Percentiles rank a stretch among this genome's conserved stretches.
phyloP scores from a whole-genome alignment of 129 eudicot genomes.

The Pseudognaphalium luteoalbum region DNA sequence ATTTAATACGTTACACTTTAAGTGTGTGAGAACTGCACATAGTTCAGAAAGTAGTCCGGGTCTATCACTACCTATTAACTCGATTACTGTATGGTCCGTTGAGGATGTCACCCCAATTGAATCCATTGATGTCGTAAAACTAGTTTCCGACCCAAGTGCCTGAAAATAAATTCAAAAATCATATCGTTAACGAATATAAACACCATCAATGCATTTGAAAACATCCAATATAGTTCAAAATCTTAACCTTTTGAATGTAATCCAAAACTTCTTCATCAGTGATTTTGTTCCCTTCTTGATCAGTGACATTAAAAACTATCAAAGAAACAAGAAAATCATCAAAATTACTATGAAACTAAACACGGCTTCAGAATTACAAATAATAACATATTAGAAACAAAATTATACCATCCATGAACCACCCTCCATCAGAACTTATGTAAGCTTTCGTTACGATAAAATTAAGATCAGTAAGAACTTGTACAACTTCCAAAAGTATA shows the following conservation, averaged over 20 bases:
- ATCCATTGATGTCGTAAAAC: slow-evolving; percentile 65
- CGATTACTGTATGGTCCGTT: slow-evolving; percentile 78
- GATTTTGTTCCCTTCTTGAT: slow-evolving; percentile 93
- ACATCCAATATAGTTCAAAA: neutral
- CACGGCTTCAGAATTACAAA: neutral
- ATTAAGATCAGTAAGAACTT: slow-evolving; percentile 93
- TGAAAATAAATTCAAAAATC: slow-evolving; percentile 5
- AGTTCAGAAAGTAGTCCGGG: slow-evolving; percentile 93
- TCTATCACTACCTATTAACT: slow-evolving; percentile 85
- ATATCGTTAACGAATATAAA: neutral
- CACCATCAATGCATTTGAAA: neutral
- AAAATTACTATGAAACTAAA: neutral
- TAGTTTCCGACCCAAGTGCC: slow-evolving; percentile 90
- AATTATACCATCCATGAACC: slow-evolving; percentile 98
- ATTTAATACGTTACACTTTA: slow-evolving; percentile 88
- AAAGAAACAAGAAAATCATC: neutral
- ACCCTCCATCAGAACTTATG: slow-evolving; percentile 98
- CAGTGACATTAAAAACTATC: slow-evolving; percentile 89
- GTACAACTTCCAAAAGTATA: slow-evolving; percentile 89
- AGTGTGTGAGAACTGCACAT: slow-evolving; percentile 89
- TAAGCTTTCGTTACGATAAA: slow-evolving; percentile 80
- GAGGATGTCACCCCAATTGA: slow-evolving; percentile 71
- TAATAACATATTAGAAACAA: neutral
- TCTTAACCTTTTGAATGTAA: slow-evolving; percentile 72
- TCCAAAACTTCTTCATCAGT: slow-evolving; percentile 72